phyloP scores from a whole-genome alignment of 495 filamentous ascomycete genomes.

The Oidiodendron maius region DNA sequence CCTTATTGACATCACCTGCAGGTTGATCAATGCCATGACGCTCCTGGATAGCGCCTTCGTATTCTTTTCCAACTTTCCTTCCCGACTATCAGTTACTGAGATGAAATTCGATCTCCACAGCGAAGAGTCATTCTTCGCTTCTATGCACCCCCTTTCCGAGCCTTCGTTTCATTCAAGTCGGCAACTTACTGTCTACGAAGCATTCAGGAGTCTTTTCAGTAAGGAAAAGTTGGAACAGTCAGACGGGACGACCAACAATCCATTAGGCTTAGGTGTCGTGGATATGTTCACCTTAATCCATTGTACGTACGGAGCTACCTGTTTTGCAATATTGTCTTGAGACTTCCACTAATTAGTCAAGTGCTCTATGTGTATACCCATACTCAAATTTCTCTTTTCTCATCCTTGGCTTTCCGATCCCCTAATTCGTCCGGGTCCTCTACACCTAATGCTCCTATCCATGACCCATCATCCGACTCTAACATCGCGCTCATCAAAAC shows the following conservation, averaged over 20 bases:
- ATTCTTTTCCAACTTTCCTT: conserved; percentile 16
- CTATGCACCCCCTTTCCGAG: conserved; percentile 10
- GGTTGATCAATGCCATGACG: conserved; percentile 11
- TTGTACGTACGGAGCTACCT: conserved; percentile 8
- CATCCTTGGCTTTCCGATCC: conserved; percentile 1
- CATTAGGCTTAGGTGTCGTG: conserved; percentile 10
- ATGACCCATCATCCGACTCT: conserved; percentile 1
- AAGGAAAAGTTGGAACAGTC: not conserved
- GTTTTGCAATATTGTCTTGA: not conserved
- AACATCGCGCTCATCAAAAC: conserved; percentile 8
- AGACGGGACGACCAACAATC: conserved; percentile 4
- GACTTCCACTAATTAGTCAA: not conserved
- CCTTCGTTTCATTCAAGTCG: conserved; percentile 7
- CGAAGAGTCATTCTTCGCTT: conserved; percentile 11
- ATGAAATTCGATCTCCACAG: conserved; percentile 14
- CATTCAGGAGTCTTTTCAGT: conserved; percentile 14
- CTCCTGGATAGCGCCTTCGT: conserved; percentile 13
- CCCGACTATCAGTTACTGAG: conserved; percentile 6
- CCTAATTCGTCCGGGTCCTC: not conserved
- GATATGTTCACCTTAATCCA: conserved; percentile 18
- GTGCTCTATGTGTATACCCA: conserved; percentile 16
- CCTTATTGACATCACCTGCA: not conserved
- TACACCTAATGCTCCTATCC: not conserved
- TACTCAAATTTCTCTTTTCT: conserved; percentile 14
- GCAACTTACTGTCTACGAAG: conserved; percentile 8